Conservation (phyloP, 805 yeast genomes). For the Candida piceae region DNA sequence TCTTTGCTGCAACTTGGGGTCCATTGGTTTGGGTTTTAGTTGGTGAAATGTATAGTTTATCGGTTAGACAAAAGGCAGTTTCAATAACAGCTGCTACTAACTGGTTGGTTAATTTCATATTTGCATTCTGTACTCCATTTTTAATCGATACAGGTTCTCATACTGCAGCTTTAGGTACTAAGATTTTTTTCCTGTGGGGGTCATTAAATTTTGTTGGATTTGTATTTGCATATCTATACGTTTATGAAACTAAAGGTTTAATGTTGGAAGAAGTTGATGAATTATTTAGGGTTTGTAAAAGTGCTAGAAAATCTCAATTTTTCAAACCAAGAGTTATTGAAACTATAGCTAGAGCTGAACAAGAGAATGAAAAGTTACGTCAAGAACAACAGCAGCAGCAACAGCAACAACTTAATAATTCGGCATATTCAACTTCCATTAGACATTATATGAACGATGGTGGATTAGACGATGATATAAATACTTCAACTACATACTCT, state of each 20-base stretch:
- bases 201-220: conserved; percentile 57
- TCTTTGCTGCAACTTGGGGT: conserved; percentile 81
- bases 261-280: conserved; percentile 79
- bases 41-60: conserved; percentile 62
- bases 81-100: conserved; percentile 73
- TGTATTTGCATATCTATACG: conserved; percentile 57
- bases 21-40: conserved; percentile 72
- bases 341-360: not conserved
- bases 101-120: conserved; percentile 73
- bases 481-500: not conserved
- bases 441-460: too few relatives aligned
- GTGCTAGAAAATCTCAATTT: conserved; percentile 44
- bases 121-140: conserved; percentile 74
- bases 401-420: too few relatives aligned
- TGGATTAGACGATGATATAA: not conserved
- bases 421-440: too few relatives aligned
- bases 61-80: conserved; percentile 73
- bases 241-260: conserved; percentile 77
- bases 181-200: conserved; percentile 80
- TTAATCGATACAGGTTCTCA: conserved; percentile 63
- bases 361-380: too few relatives aligned
- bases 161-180: conserved; percentile 65
- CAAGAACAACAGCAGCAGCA: not conserved
- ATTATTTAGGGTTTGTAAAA: conserved; percentile 56
- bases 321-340: conserved; percentile 30